Percentiles rank a stretch among this genome's conserved stretches.
Conservation (phyloP, 2,329 filamentous ascomycete genomes). For the Chrysosporium queenslandicum region DNA sequence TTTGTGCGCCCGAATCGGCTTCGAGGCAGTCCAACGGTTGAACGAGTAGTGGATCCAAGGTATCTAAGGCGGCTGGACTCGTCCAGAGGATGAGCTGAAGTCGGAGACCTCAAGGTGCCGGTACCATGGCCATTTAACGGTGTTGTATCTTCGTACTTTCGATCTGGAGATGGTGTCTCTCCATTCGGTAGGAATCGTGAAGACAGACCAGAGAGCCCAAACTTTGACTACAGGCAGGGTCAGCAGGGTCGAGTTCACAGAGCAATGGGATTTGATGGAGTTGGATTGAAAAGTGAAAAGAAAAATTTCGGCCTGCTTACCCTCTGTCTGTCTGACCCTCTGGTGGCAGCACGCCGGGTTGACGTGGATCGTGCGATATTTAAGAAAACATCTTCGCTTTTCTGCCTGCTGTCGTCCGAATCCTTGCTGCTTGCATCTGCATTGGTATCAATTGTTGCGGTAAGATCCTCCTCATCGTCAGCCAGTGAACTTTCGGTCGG, state of each 20-base stretch:
- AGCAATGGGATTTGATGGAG: background rate
- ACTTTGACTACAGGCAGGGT: constrained; percentile 26
- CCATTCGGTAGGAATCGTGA: constrained; percentile 28
- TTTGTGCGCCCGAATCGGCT: constrained; percentile 31
- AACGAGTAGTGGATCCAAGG: constrained; percentile 28
- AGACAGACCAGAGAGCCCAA: constrained; percentile 30
- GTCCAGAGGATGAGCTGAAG: constrained; percentile 33
- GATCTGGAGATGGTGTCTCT: constrained; percentile 31
- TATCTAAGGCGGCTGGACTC: constrained; percentile 29
- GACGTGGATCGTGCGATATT: constrained; percentile 39
- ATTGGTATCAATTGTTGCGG: constrained; percentile 6
- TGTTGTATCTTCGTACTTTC: constrained; percentile 24
- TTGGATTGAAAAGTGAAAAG: background rate
- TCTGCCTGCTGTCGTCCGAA: constrained; percentile 30
- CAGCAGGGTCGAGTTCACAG: background rate
- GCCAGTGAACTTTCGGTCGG: constrained; percentile 17
- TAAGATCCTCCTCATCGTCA: constrained; percentile 18
- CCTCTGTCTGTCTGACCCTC: constrained; percentile 28
- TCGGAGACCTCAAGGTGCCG: constrained; percentile 23
- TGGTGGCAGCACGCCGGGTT: constrained; percentile 29
- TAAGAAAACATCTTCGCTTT: constrained; percentile 39
- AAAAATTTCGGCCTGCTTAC: constrained; percentile 10
- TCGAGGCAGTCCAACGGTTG: constrained; percentile 29
- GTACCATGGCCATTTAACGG: constrained; percentile 25
- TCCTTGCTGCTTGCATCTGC: constrained; percentile 22